Conservation (phyloP, 352 stramenopile species). For the Thalassiosira oceanica region DNA sequence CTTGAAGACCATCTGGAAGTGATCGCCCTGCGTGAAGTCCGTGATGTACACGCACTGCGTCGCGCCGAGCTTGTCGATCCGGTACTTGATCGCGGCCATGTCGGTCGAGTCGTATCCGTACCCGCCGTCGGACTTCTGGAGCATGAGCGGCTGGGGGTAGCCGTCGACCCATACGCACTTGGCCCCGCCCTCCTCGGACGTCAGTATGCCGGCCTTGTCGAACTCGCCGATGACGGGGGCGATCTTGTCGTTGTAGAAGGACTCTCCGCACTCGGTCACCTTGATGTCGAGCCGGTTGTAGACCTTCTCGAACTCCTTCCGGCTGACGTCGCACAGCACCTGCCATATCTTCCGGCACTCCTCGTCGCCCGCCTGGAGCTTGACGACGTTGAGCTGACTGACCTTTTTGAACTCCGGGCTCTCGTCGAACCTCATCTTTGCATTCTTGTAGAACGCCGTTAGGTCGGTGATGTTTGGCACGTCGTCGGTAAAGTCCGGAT, state of each 20-base stretch:
- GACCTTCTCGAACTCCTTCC: constrained; percentile 88
- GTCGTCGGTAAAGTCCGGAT: constrained; percentile 89
- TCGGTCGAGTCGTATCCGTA: constrained; percentile 92
- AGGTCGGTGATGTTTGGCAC: constrained; percentile 96
- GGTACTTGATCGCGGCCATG: constrained; percentile 89
- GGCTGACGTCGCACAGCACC: constrained; percentile 85
- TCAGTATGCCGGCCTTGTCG: constrained; percentile 84
- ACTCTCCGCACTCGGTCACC: constrained; percentile 87
- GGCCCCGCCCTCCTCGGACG: constrained; percentile 82
- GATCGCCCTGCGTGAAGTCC: constrained; percentile 86
- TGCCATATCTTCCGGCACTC: constrained; percentile 85
- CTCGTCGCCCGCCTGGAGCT: constrained; percentile 90
- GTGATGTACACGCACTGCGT: constrained; percentile 88
- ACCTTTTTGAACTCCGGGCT: constrained; percentile 94
- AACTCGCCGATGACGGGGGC: constrained; percentile 90
- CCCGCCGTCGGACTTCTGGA: constrained; percentile 89
- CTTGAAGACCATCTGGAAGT: constrained; percentile 89
- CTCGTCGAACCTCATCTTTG: constrained; percentile 91
- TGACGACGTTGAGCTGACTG: constrained; percentile 95
- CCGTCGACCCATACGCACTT: constrained; percentile 92
- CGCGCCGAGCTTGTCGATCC: constrained; percentile 79
- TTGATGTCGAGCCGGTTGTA: constrained; percentile 87
- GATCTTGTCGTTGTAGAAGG: constrained; percentile 92
- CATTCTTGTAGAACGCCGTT: constrained; percentile 90
- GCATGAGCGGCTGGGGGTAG: constrained; percentile 86